These are phyloP conservation scores for Citrus medica DNA, from an alignment of 345 rosid species.

Conservation along the genomic window DNA sequence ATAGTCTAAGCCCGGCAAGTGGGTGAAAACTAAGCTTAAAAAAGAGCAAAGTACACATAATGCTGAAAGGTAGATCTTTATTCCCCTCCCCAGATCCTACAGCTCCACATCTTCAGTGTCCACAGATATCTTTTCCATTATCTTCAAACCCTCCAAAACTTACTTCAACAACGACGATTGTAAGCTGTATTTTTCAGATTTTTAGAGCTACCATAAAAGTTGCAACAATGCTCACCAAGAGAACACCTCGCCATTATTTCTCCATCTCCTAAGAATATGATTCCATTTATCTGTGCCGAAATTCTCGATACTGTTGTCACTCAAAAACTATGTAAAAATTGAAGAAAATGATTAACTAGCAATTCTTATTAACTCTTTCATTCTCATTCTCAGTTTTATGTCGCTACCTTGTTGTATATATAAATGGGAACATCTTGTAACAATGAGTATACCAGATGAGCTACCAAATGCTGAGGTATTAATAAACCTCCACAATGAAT, in stretches of 20 bases:
- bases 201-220: background rate
- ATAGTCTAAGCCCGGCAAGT: background rate
- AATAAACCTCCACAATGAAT: background rate
- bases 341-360: background rate
- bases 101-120: background rate
- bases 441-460: background rate
- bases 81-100: background rate
- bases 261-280: background rate
- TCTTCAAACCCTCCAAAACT: background rate
- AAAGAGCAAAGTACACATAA: too few relatives aligned
- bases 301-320: background rate
- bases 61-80: background rate
- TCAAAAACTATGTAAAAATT: background rate
- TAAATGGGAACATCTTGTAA: background rate
- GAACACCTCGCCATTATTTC: background rate
- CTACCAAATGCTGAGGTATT: background rate
- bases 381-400: background rate
- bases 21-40: background rate
- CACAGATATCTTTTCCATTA: background rate
- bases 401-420: background rate
- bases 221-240: background rate
- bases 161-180: background rate
- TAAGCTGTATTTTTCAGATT: background rate
- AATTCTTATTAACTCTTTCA: background rate
- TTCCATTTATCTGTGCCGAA: background rate